Evolutionary conservation across 2,329 filamentous ascomycete species (phyloP), one percentile per base, ranked within the genome.

Genomic region (Trichothecium sympodiale): DNA sequence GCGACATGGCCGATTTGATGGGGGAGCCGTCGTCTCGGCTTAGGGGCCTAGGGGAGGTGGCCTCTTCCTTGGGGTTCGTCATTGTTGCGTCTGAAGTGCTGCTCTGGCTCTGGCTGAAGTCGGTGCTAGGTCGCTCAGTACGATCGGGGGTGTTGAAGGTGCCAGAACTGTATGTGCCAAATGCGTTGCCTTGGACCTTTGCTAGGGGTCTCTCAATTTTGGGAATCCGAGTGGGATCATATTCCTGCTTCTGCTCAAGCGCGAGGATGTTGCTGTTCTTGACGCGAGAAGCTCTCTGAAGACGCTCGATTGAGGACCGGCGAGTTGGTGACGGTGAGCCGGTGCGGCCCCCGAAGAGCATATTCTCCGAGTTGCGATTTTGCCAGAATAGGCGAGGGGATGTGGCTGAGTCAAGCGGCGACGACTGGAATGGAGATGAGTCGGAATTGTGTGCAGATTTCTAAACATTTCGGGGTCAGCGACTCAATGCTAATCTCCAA

Each of bases 231-330:
- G 80, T 73, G 18, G 88, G 86, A 57, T 95, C 86, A 66, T 95
- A 95, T 64, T 93, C 83, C 56, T 87, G 77, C 62, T 88, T 88
- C 54, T 87, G 82, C 61, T 95, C 88, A 37, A 88, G 81, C 29
- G 86, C 87, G 55, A 94, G 85, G 70, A 96, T 95, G 63, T 81
- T 94, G 71, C 89, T 95, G 65, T 94, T 96, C 71, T 89, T 94
- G 51, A 98, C 91, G 41, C 91, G 83, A 37, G 89, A 94, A 23
- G 87, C 88, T 56, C 81, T 85, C 64, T 95, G 93, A 40, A 98
- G 71, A 52, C 88, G 88, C 70, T 98, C 91, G 46, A 98, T 88
- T 14, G 89, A 96, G 31, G 85, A 84, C 53, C 89, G 80, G 51
- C 85, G 83, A 39, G 77, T 80, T 16, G 84, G 78, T 31, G 81